These are phyloP conservation scores for Scedosporium apiospermum DNA, from an alignment of 2,329 filamentous ascomycete species.

Conservation along the genomic window DNA sequence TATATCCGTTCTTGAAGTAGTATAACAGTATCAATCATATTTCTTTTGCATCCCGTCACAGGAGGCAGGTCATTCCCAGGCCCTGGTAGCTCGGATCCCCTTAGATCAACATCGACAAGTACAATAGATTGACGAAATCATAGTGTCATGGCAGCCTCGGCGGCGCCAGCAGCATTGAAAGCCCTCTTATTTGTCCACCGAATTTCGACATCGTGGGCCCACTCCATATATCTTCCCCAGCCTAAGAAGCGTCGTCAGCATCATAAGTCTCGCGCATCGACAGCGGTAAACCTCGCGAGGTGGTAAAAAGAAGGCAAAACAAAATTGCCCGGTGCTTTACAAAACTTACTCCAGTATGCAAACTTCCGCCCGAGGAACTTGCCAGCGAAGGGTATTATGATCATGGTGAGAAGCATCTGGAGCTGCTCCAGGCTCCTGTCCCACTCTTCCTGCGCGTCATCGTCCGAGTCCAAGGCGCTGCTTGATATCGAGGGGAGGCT, in stretches of 20 bases:
- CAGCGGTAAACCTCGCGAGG: background rate
- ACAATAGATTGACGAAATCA: conserved; percentile 17
- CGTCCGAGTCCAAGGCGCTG: conserved; percentile 36
- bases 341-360: conserved; percentile 87
- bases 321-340: too few relatives aligned
- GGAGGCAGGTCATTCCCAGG: too few relatives aligned
- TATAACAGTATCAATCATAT: too few relatives aligned
- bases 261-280: background rate
- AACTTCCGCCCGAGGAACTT: conserved; percentile 94
- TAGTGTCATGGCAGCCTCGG: conserved; percentile 50
- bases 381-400: conserved; percentile 84
- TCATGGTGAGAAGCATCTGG: conserved; percentile 87
- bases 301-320: background rate
- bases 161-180: conserved; percentile 54
- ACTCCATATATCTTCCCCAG: conserved; percentile 71
- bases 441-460: conserved; percentile 92
- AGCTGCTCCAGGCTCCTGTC: conserved; percentile 88
- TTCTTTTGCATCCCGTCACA: too few relatives aligned
- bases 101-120: background rate
- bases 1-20: too few relatives aligned
- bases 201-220: conserved; percentile 77
- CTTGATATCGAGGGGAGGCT: conserved; percentile 53
- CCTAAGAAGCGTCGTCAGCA: background rate
- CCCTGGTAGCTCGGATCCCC: background rate
- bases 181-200: conserved; percentile 50